Conservation (phyloP, 805 yeast genomes). For the Kodamaea kaohsiungensis region DNA sequence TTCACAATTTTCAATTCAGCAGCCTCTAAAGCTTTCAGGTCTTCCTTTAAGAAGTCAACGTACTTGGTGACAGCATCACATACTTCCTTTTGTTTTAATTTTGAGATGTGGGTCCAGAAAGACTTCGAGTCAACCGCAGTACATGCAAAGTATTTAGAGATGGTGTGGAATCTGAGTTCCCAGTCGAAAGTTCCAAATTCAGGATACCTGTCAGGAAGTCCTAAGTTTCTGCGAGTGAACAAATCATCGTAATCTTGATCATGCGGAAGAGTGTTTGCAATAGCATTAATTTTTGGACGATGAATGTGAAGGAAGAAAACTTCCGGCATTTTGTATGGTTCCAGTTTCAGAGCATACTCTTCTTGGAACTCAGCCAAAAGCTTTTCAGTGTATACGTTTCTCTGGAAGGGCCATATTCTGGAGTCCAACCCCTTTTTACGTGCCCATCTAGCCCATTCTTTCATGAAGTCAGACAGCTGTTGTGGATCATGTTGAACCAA, state of each 20-base stretch:
- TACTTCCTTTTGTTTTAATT: slow-evolving; percentile 16
- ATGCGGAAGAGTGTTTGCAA: slow-evolving; percentile 19
- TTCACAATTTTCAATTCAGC: slow-evolving; percentile 9
- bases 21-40: slow-evolving; percentile 14
- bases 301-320: slow-evolving; percentile 34
- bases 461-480: slow-evolving; percentile 17
- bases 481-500: slow-evolving; percentile 35
- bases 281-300: slow-evolving; percentile 34
- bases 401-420: slow-evolving; percentile 33
- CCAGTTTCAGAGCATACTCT: slow-evolving; percentile 3
- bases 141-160: slow-evolving; percentile 34
- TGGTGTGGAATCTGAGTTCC: slow-evolving; percentile 36
- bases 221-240: slow-evolving; percentile 26
- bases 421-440: slow-evolving; percentile 23
- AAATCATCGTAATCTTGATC: slow-evolving; percentile 14
- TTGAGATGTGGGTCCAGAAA: slow-evolving; percentile 23
- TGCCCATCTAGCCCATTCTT: slow-evolving; percentile 31
- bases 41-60: slow-evolving; percentile 24
- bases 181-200: slow-evolving; percentile 27
- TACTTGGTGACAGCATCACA: slow-evolving; percentile 21
- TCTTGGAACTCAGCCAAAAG: slow-evolving; percentile 22
- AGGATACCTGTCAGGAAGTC: slow-evolving; percentile 19
- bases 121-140: slow-evolving; percentile 21
- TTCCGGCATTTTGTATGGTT: slow-evolving; percentile 19
- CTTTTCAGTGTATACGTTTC: slow-evolving; percentile 24